Conservation (phyloP, 345 rosid genomes). For the Pseudoturritis turrita region DNA sequence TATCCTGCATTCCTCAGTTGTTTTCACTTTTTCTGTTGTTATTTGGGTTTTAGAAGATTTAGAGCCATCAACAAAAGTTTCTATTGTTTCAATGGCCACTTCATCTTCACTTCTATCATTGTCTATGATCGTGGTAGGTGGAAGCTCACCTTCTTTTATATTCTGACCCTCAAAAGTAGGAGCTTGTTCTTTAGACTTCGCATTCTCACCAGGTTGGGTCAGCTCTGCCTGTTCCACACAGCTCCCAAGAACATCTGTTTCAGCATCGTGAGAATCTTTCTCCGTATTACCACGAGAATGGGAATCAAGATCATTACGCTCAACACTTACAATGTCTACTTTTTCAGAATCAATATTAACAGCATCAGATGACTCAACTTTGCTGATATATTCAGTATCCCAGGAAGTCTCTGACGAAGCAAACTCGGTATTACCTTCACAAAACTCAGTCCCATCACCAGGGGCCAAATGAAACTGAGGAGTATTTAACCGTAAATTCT, state of each 20-base stretch:
- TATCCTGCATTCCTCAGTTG: slow-evolving; percentile 23
- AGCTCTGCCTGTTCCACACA: slow-evolving; percentile 44
- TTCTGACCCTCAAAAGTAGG: slow-evolving; percentile 29
- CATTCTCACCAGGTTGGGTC: slow-evolving; percentile 31
- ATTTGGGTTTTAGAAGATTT: slow-evolving; percentile 1
- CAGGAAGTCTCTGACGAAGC: slow-evolving; percentile 46
- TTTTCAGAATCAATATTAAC: slow-evolving; percentile 28
- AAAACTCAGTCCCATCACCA: slow-evolving; percentile 60
- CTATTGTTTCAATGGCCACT: slow-evolving; percentile 18
- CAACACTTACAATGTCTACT: slow-evolving; percentile 15
- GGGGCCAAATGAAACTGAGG: slow-evolving; percentile 88
- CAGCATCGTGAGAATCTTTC: slow-evolving; percentile 26
- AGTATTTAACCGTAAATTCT: slow-evolving; percentile 49
- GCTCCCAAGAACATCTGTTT: slow-evolving; percentile 45
- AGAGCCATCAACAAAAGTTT: slow-evolving; percentile 6
- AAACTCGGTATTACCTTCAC: slow-evolving; percentile 58
- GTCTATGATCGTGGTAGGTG: slow-evolving; percentile 21
- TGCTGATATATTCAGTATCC: slow-evolving; percentile 45
- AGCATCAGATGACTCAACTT: slow-evolving; percentile 38
- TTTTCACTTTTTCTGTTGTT: slow-evolving; percentile 13
- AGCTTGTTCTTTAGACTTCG: slow-evolving; percentile 23
- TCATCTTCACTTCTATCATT: slow-evolving; percentile 34
- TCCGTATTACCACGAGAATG: slow-evolving; percentile 22
- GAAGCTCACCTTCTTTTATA: slow-evolving; percentile 13
- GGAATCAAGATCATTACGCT: slow-evolving; percentile 23